phyloP scores from a whole-genome alignment of 306 rosid species.

The Dryas drummondii region DNA sequence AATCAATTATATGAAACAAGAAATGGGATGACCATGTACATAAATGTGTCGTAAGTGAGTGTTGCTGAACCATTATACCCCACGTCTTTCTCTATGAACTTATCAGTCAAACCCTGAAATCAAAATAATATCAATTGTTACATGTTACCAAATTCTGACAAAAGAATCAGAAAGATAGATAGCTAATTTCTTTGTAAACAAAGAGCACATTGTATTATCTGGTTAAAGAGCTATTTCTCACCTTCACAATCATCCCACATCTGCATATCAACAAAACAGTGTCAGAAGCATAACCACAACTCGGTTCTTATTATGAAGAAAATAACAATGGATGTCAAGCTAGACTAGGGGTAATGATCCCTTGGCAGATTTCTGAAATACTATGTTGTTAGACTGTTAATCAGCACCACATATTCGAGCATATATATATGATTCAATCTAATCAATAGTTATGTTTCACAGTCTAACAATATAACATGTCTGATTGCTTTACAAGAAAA shows the following conservation, averaged over 20 bases:
- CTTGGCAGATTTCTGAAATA: too few relatives aligned
- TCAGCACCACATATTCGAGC: too few relatives aligned
- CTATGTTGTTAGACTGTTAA: too few relatives aligned
- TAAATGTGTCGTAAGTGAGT: slow-evolving; percentile 57
- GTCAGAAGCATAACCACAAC: slow-evolving; percentile 32
- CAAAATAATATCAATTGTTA: not conserved
- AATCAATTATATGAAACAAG: slow-evolving; percentile 68
- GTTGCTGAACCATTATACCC: slow-evolving; percentile 65
- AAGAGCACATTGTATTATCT: not conserved
- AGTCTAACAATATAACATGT: not conserved
- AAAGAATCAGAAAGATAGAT: not conserved
- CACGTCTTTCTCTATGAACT: slow-evolving; percentile 78
- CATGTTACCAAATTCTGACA: not conserved
- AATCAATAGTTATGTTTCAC: not conserved
- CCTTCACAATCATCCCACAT: slow-evolving; percentile 90
- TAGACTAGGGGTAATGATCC: not conserved
- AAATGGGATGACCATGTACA: slow-evolving; percentile 83
- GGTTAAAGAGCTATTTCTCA: slow-evolving; percentile 26
- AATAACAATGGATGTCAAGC: slow-evolving; percentile 5
- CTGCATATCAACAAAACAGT: slow-evolving; percentile 51
- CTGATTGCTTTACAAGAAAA: not conserved
- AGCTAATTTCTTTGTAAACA: not conserved
- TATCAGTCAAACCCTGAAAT: slow-evolving; percentile 88
- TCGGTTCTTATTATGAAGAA: not conserved
- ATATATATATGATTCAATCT: not conserved